Base-by-base conservation (phyloP, 306 rosid species). In the Macrotyloma uniflorum region DNA sequence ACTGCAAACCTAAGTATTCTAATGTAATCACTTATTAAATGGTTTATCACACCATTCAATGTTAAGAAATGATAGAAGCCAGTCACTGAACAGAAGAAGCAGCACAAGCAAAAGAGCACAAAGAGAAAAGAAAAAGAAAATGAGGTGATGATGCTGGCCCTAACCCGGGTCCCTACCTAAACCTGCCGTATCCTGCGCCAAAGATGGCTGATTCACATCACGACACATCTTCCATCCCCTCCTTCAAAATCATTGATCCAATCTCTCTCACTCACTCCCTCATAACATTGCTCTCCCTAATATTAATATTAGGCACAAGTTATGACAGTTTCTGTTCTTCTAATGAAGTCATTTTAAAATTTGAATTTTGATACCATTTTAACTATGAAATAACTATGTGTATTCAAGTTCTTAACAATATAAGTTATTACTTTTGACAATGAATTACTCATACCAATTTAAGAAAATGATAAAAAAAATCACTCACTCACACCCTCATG, bases 161-260 rank as follows among this genome's bases (percentile, higher is more conserved):
- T 79, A 55, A 20, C 70, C 54, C 46, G 72, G 79, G 86, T 42
- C 84, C 89, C 87, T 83, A 68, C 87, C 85, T 45, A 80, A 79
- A 85, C 85, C 91, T 87, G 85, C 93, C 91, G 84, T 85, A 88
- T 91, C 94, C 89, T 81, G 85, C 87, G 85, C 88, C 90, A 91
- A 88, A 91, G 92, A 91, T 85, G 86, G 88, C 89, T 88, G 85
- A 89, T 88, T 85, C 88, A 83, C 88, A 76, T 81, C 89, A 89
- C 84, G 82, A 85, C 88, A 80, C 55, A 24, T 71, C 78, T 59
- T 72, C 30, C 53, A 33, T 63, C 38, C 70, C 14, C 77, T 78
- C 83, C 57, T 80, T 74, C 82, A 71, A 78, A 82, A 76, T 83
- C 79, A 71, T 68, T 40, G 67, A 66, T 55, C 43, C 61, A 74